A percentile compares a stretch with the other conserved stretches of the same genome.
Evolutionary conservation across 495 filamentous ascomycete genomes (phyloP).

Genomic region (Glonium stellatum): DNA sequence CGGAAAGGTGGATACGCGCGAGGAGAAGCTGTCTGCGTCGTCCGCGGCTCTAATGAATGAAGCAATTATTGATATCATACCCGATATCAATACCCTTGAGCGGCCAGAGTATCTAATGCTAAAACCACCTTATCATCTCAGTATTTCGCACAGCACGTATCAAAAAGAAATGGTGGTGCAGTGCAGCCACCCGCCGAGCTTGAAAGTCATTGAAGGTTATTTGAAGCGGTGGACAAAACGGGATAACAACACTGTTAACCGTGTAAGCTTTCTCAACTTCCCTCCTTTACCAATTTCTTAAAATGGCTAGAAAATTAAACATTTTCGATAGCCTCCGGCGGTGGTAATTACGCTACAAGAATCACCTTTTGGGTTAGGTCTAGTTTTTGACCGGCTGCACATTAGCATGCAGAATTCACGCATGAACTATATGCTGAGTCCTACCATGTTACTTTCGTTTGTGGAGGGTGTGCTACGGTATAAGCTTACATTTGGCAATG

Average conservation of each 20-base stretch:
- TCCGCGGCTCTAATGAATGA: not conserved
- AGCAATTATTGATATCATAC: not conserved
- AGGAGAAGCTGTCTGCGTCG: not conserved
- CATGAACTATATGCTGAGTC: conserved; percentile 3
- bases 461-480: conserved; percentile 11
- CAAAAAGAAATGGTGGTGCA: conserved; percentile 2
- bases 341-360: conserved; percentile 3
- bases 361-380: conserved; percentile 8
- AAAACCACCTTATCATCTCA: conserved; percentile 14
- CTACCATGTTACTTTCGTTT: conserved; percentile 11
- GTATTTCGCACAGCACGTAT: not conserved
- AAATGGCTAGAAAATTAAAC: not conserved
- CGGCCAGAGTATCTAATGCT: conserved; percentile 15
- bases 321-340: conserved; percentile 1
- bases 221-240: conserved; percentile 17
- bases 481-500: not conserved
- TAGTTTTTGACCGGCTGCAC: conserved; percentile 1
- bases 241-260: conserved; percentile 8
- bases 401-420: conserved; percentile 3
- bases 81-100: conserved; percentile 3
- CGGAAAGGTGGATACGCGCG: not conserved
- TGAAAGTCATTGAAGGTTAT: conserved; percentile 11
- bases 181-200: conserved; percentile 11
- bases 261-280: conserved; percentile 3
- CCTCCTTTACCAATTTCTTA: not conserved